These are phyloP conservation scores for Mycena alexandri DNA, from an alignment of 768 basidiomycete species.

Conservation along the genomic window DNA sequence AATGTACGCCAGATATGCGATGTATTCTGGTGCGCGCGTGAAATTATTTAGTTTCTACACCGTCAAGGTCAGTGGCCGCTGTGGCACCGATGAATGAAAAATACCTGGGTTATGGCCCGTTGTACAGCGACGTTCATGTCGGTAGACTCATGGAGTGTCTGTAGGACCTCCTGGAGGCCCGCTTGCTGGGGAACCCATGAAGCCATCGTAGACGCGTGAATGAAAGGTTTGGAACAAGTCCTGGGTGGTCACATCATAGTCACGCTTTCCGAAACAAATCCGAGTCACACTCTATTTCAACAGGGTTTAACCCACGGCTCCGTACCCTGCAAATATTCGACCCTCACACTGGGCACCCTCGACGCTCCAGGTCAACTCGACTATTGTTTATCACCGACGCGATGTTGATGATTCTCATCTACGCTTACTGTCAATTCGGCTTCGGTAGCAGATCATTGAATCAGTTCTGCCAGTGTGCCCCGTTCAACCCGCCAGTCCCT, in stretches of 20 bases:
- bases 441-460: too few species aligned
- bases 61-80: conserved; percentile 23
- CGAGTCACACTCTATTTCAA: not conserved
- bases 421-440: not conserved
- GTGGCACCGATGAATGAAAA: conserved; percentile 37
- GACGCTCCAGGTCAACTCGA: too few species aligned
- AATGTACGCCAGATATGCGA: conserved; percentile 96
- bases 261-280: too few species aligned
- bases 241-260: not conserved
- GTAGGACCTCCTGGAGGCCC: conserved; percentile 92
- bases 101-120: conserved; percentile 85
- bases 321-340: not conserved
- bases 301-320: too few species aligned
- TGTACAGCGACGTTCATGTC: conserved; percentile 82
- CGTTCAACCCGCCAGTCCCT: too few species aligned
- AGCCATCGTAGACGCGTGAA: conserved; percentile 66
- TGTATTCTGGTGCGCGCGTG: conserved; percentile 92
- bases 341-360: too few species aligned
- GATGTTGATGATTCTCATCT: conserved; percentile 16
- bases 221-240: conserved; percentile 34
- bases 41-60: conserved; percentile 87
- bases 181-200: conserved; percentile 88
- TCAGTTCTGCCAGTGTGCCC: too few species aligned
- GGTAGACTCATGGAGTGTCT: conserved; percentile 92
- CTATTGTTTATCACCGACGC: too few species aligned